phyloP scores from a whole-genome alignment of 1,139 yeast genomes.

The Pichia sp. region DNA sequence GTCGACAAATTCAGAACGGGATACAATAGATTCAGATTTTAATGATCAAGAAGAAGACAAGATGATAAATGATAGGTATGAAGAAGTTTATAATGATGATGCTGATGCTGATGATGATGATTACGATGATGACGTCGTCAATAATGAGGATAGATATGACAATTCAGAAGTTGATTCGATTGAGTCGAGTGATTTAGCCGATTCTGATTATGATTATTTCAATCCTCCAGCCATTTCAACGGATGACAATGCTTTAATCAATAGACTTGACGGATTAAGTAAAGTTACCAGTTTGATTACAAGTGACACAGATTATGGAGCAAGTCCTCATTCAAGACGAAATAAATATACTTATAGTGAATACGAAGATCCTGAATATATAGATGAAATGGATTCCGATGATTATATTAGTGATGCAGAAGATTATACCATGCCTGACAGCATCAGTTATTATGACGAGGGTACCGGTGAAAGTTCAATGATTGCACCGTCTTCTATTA shows the following conservation, averaged over 20 bases:
- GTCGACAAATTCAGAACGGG: slow-evolving; percentile 6
- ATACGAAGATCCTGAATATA: not conserved
- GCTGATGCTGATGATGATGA: slow-evolving; percentile 4
- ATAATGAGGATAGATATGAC: no score
- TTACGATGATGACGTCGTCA: no score
- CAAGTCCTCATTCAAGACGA: no score
- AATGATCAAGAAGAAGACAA: no score
- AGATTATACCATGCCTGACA: slow-evolving; percentile 18
- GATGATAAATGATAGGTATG: slow-evolving; percentile 4
- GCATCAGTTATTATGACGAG: slow-evolving; percentile 7
- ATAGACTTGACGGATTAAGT: no score
- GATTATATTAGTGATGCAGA: not conserved
- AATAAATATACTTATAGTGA: no score
- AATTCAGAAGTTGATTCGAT: slow-evolving; percentile 17
- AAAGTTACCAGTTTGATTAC: no score
- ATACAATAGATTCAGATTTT: slow-evolving; percentile 9
- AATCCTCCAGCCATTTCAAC: slow-evolving; percentile 4
- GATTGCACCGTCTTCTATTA: not conserved
- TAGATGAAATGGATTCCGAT: not conserved
- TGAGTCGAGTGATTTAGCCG: slow-evolving; percentile 18
- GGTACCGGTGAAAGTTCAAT: not conserved
- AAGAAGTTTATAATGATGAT: not conserved
- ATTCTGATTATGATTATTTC: slow-evolving; percentile 16
- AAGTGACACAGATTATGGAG: no score
- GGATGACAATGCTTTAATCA: no score